Base-by-base conservation (phyloP, 805 yeast species). In the Wickerhamomyces canadensis region DNA sequence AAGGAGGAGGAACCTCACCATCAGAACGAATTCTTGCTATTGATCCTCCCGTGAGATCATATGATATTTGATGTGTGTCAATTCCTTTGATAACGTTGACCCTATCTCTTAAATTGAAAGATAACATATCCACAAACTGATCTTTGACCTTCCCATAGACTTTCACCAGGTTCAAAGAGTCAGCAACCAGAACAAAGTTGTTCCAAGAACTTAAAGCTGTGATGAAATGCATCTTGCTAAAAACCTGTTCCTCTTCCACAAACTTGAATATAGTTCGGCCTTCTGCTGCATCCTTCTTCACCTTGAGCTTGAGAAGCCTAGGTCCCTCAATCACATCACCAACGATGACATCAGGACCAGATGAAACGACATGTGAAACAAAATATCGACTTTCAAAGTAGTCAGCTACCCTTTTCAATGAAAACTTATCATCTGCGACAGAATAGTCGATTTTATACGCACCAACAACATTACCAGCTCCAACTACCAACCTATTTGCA, bases 401-500 rank as follows among this genome's bases (percentile, higher is more conserved):
- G 19, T 53, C 55, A 8, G 67, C 57, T 1, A 50, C 41, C 18
- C 35, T 35, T 8, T 35, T 41, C 5, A 64, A 37, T 6, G 49
- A 46, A 38, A 65, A 65, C 13, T 52, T 49, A 24, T 65, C 54
- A 21, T 61, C 62, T 18, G 59, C 51, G 1, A 63, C 53, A 4
- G 61, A 54, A 38, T 63, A 65, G 13, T 52, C 58, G 12, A 64
- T 41, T 31, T 56, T 54, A 34, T 46, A 60, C 10, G 60, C 54
- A 35, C 54, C 54, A 0, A 60, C 18, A 7, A 29, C 34, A 19
- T 57, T 60, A 1, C 70, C 69, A 21, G 50, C 54, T 6, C 56
- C 63, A 23, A 65, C 34, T 11, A 65, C 40, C 6, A 48, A 17
- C 25, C 61, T 47, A 33, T 52, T 52, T 6, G 41, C 44, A 43